Conservation (phyloP, 2,329 filamentous ascomycete species). For the Fusarium pseudoanthophilum region DNA sequence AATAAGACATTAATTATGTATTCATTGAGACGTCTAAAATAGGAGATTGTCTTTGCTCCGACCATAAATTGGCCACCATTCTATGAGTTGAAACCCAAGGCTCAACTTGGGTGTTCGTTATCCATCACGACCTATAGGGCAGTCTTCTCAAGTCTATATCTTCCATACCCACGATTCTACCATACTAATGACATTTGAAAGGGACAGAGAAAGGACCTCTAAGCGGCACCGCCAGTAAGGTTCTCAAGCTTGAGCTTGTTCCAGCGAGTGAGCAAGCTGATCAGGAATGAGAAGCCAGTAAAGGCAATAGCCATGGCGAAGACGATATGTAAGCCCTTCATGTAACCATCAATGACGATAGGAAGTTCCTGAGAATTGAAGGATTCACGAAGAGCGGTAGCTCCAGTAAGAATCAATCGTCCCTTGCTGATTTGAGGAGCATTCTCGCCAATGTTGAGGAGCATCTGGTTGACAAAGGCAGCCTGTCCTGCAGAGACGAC, state of each 20-base stretch:
- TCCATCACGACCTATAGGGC: not conserved
- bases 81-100: constrained; percentile 2
- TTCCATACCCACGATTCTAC: not conserved
- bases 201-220: not conserved
- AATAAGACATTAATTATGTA: not conserved
- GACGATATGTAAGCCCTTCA: constrained; percentile 69
- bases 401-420: constrained; percentile 55
- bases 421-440: constrained; percentile 52
- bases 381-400: constrained; percentile 65
- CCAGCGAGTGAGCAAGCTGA: constrained; percentile 53
- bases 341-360: constrained; percentile 70
- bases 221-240: constrained; percentile 47
- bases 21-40: constrained; percentile 18
- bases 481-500: constrained; percentile 61
- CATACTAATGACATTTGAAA: not conserved
- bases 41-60: constrained; percentile 12
- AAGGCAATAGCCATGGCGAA: constrained; percentile 67
- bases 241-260: constrained; percentile 50
- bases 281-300: constrained; percentile 53
- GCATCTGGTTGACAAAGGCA: constrained; percentile 59
- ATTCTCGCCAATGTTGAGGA: constrained; percentile 48
- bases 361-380: constrained; percentile 61
- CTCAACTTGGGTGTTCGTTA: not conserved
- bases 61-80: constrained; percentile 15
- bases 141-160: not conserved